A percentile compares a stretch with the other conserved stretches of the same genome.
These are phyloP conservation scores for Halophytophthora batemanensis DNA, from an alignment of 352 stramenopile species.

Conservation along the genomic window DNA sequence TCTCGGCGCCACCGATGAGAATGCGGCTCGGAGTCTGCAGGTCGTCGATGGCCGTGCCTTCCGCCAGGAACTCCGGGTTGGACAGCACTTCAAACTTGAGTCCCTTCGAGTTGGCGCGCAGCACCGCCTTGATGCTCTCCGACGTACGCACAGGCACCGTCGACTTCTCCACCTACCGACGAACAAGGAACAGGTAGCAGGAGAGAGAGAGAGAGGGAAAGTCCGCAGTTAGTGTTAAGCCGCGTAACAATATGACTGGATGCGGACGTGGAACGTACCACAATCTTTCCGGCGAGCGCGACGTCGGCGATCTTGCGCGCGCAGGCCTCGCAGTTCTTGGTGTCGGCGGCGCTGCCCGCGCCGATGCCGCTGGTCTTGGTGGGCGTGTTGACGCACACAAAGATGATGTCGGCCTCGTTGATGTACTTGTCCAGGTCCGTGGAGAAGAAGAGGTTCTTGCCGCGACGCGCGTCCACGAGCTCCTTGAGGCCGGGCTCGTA, in stretches of 20 bases:
- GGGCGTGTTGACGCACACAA: conserved; percentile 99
- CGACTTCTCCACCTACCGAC: conserved; percentile 93
- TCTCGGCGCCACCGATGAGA: conserved; percentile 97
- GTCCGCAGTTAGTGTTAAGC: not conserved
- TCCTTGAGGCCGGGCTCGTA: conserved; percentile 98
- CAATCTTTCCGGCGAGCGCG: conserved; percentile 94
- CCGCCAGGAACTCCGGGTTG: conserved; percentile 99
- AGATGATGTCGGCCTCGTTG: conserved; percentile 97
- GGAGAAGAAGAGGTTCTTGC: conserved; percentile 98
- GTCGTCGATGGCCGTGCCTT: conserved; percentile 98
- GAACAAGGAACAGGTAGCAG: not conserved
- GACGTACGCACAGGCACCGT: conserved; percentile 99
- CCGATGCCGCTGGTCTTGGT: conserved; percentile 98
- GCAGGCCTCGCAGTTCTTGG: conserved; percentile 99
- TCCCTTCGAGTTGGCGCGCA: conserved; percentile 93
- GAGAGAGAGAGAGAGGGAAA: too few species aligned
- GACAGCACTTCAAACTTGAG: conserved; percentile 96
- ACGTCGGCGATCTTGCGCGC: conserved; percentile 97
- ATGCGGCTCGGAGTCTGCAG: conserved; percentile 95
- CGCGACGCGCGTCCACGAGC: conserved; percentile 90
- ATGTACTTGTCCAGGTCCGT: conserved; percentile 98
- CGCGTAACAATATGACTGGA: too few species aligned
- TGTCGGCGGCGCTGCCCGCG: conserved; percentile 96
- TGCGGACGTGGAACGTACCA: conserved; percentile 70
- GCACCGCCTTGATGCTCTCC: conserved; percentile 94